phyloP scores from a whole-genome alignment of 2,329 filamentous ascomycete species.

The Monosporascus sp. region DNA sequence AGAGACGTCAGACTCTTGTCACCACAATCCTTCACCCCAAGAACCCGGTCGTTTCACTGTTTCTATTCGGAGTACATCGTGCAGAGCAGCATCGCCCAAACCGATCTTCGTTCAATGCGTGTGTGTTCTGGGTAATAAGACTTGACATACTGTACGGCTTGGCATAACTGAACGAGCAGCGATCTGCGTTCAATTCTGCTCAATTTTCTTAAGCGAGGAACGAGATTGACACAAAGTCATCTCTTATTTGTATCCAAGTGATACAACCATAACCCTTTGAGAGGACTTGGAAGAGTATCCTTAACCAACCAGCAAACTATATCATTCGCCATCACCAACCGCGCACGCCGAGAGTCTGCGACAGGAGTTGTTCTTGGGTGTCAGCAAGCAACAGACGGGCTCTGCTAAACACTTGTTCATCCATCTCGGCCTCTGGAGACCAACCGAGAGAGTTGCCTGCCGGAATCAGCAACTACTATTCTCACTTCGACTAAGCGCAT shows the following conservation, averaged over 20 bases:
- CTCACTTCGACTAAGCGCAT: slow-evolving; percentile 7
- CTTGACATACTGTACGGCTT: not conserved
- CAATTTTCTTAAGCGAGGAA: not conserved
- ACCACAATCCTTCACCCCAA: slow-evolving; percentile 17
- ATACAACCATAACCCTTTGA: not conserved
- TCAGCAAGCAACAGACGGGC: too few relatives aligned
- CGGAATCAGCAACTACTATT: slow-evolving; percentile 6
- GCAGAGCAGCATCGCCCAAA: not conserved
- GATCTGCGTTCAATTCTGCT: not conserved
- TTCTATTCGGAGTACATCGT: slow-evolving; percentile 19
- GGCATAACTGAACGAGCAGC: not conserved
- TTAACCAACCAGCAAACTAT: not conserved
- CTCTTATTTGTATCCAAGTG: not conserved
- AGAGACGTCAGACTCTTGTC: slow-evolving; percentile 10
- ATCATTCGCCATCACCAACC: not conserved
- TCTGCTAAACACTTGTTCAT: too few relatives aligned
- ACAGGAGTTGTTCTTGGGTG: too few relatives aligned
- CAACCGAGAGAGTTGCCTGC: not conserved
- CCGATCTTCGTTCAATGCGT: not conserved
- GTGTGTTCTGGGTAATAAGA: not conserved
- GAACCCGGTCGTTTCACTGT: slow-evolving; percentile 30
- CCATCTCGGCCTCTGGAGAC: not conserved
- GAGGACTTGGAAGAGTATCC: not conserved
- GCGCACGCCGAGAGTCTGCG: too few relatives aligned
- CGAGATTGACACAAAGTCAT: not conserved